Base-by-base conservation (phyloP, 768 basidiomycete genomes). In the Russula virescens region DNA sequence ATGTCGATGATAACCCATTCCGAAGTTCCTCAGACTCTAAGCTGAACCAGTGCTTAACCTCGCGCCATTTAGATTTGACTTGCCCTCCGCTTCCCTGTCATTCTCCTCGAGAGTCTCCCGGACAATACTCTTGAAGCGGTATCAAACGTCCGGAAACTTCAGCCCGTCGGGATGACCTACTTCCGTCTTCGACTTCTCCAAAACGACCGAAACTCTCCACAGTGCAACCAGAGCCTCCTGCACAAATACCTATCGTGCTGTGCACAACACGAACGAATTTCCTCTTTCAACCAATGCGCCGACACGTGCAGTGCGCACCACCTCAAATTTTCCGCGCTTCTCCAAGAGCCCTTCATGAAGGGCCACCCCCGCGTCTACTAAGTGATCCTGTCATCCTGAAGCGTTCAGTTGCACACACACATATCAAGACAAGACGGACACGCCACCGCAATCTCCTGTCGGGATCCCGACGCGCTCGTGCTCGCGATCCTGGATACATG, bases 361-460 rank as follows among this genome's bases (percentile, higher is more conserved):
- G n/a, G 75, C 0, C 86, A 84, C 67, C 83, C 83, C 0, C 84
- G 86, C 0, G 66, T 90, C 3, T 89, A 89, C n/a, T 90, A 88
- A 88, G 84, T 83, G 0, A 83, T 89, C 65, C 73, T 89, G 23
- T n/a, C n/a, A n/a, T n/a, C n/a, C n/a, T n/a, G n/a, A 87, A 86
- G 60, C 80, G 79, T 3, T 78, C 78, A 52, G 5, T 10, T 35
- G 34, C 34, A 35, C 34, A 59, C 34, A 19, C 59, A 16, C 19
- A 55, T 43, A 25, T 28, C 56, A 59, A 54, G n/a, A n/a, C n/a
- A n/a, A n/a, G 48, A 23, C 25, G 31, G 60, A 59, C 19, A 58
- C 25, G 9, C 14, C 8, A 16, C 7, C 7, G 40, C 40, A 11
- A 49, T 38, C 0, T 26, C 57, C 21, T 2, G 61, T 4, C 50